phyloP scores from a whole-genome alignment of 257 asterid species.

The Salvia hispanica region DNA sequence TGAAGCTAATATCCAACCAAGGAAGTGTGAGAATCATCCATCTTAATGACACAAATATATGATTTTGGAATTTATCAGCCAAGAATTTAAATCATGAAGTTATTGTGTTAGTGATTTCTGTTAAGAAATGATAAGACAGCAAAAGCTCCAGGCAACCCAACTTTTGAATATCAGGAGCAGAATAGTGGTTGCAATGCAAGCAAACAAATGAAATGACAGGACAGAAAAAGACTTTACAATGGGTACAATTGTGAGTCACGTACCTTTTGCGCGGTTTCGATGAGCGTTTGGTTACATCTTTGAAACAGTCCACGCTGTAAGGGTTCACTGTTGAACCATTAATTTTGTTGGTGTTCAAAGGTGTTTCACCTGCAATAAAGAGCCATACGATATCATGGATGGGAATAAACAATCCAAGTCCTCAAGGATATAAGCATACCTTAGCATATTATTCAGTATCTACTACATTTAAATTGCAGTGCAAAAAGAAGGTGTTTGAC shows the following conservation, averaged over 20 bases:
- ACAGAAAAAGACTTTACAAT: constrained; percentile 24
- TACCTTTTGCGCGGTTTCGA: constrained; percentile 55
- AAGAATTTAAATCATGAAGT: constrained; percentile 22
- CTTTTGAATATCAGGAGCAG: constrained; percentile 4
- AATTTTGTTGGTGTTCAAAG: constrained; percentile 34
- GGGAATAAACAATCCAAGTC: constrained; percentile 8
- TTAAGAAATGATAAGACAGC: constrained; percentile 17
- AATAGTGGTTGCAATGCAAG: constrained; percentile 4
- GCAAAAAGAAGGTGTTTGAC: constrained; percentile 25
- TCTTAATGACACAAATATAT: constrained; percentile 8
- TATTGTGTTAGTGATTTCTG: constrained; percentile 15
- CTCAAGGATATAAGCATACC: constrained; percentile 20
- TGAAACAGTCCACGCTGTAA: constrained; percentile 43
- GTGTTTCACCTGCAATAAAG: constrained; percentile 43
- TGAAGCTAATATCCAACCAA: constrained; percentile 7
- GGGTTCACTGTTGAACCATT: constrained; percentile 48
- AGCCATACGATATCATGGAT: constrained; percentile 30
- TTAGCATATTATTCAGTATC: constrained; percentile 16
- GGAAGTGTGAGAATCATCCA: background rate
- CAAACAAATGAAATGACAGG: constrained; percentile 11
- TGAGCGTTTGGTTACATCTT: constrained; percentile 40
- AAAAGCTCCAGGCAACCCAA: constrained; percentile 11
- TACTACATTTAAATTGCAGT: constrained; percentile 10
- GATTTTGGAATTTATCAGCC: constrained; percentile 17
- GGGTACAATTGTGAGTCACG: constrained; percentile 12